Evolutionary conservation across 2,329 filamentous ascomycete genomes (phyloP), one percentile per base, ranked within the genome.

Genomic region (Cladophialophora yegresii): DNA sequence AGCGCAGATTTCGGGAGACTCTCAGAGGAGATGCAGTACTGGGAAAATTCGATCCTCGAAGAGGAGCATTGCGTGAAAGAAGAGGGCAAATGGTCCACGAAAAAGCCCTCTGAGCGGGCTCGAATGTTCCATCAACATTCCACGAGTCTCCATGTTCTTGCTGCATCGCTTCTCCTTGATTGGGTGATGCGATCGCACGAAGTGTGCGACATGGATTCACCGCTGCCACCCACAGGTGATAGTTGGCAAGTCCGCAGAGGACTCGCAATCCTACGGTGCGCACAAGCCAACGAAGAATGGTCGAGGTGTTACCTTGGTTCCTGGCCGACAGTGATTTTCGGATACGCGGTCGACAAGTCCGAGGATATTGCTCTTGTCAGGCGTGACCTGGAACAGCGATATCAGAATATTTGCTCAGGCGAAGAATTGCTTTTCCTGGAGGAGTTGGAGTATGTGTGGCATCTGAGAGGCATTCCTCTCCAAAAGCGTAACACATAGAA

Each of bases 261-360:
- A 9, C 49, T 67, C 50, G 30, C 58, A 30, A 67, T 67, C 8
- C 49, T 67, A 60, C 62, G 45, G 32, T 67, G 66, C 54, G 49
- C 66, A 26, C 59, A 65, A 58, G 47, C 57, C 22, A 61, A 51
- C 36, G 57, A 67, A 28, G 62, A 63, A 4, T 67, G 62, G 60
- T 61, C 63, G 43, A 54, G 60, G 28, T 65, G 66, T 36, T 67
- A 67, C 49, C 66, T 67, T 16, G 66, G 66, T 3, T 65, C 66
- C 16, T 67, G 66, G 66, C 63, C 66, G n/a, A 26, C 62, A 2
- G 53, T 67, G 33, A 65, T 67, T 16, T 61, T 67, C 40, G 63
- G 66, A 23, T 67, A 65, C 40, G 66, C 66, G 4, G 63, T 63
- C n/a, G 60, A 63, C 12, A 61, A 49, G 33, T 54, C 60, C 8